Conservation (phyloP, 352 stramenopile genomes). For the Phytophthora citrophthora region DNA sequence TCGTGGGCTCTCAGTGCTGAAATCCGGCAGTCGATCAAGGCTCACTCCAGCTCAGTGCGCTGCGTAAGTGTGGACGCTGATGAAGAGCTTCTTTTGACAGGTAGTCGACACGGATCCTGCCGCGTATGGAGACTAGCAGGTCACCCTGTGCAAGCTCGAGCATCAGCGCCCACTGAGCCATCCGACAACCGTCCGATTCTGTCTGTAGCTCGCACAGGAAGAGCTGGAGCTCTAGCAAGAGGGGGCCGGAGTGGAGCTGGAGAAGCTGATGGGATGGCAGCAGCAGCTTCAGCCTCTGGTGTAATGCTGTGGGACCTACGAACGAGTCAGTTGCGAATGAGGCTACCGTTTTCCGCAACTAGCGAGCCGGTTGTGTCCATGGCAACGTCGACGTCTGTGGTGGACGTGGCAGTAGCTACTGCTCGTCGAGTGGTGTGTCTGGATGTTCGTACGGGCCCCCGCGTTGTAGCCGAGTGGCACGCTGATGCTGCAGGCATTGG, state of each 20-base stretch:
- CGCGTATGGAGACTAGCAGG: constrained; percentile 68
- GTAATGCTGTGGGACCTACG: constrained; percentile 76
- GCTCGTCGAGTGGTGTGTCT: constrained; percentile 51
- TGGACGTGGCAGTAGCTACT: constrained; percentile 64
- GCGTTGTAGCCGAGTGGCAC: constrained; percentile 69
- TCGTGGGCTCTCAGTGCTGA: constrained; percentile 47
- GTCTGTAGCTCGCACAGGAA: constrained; percentile 28
- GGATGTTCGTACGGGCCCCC: constrained; percentile 49
- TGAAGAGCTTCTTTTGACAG: constrained; percentile 70
- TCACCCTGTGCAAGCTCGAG: constrained; percentile 49
- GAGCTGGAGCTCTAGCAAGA: constrained; percentile 2
- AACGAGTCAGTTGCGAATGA: constrained; percentile 64
- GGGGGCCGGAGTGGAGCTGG: constrained; percentile 12
- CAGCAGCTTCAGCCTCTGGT: constrained; percentile 47
- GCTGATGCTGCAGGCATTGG: constrained; percentile 47
- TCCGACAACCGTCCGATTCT: constrained; percentile 32
- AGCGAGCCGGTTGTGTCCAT: constrained; percentile 57
- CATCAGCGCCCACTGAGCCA: constrained; percentile 13
- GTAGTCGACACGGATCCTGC: constrained; percentile 79
- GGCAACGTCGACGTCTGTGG: constrained; percentile 18
- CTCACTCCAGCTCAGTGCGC: constrained; percentile 67
- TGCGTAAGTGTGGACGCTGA: constrained; percentile 59
- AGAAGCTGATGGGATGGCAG: constrained; percentile 37
- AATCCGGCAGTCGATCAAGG: constrained; percentile 62
- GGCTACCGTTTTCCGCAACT: constrained; percentile 52